Evolutionary conservation across 768 basidiomycete genomes (phyloP).

Genomic region (Collybia nuda): DNA sequence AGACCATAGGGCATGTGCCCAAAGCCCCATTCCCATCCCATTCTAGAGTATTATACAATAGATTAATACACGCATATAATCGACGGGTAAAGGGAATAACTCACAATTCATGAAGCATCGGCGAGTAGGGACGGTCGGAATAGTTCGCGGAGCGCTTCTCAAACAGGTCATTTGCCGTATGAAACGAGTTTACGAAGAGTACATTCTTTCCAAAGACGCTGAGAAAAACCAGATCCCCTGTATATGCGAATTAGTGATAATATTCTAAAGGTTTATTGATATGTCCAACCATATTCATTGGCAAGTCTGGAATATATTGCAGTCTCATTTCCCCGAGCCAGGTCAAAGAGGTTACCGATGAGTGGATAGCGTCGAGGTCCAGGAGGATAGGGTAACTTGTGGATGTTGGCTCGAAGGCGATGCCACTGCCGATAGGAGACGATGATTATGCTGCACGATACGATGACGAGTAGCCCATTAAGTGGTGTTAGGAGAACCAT

Average conservation of each 20-base stretch:
- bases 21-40: slow-evolving; percentile 50
- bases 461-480: slow-evolving; percentile 4
- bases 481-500: slow-evolving; percentile 5
- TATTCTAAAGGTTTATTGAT: background rate
- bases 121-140: slow-evolving; percentile 47
- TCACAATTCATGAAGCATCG: slow-evolving; percentile 52
- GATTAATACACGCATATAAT: background rate
- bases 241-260: background rate
- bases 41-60: slow-evolving; percentile 15
- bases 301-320: slow-evolving; percentile 40
- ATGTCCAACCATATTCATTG: slow-evolving; percentile 36
- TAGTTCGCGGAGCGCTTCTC: slow-evolving; percentile 57
- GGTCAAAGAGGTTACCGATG: slow-evolving; percentile 51
- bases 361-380: slow-evolving; percentile 54
- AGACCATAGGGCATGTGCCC: slow-evolving; percentile 54
- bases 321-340: slow-evolving; percentile 38
- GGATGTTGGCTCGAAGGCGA: slow-evolving; percentile 10
- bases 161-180: slow-evolving; percentile 48
- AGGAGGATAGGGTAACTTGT: slow-evolving; percentile 43
- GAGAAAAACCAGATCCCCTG: slow-evolving; percentile 57
- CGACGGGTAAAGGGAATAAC: slow-evolving; percentile 9
- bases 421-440: slow-evolving; percentile 6
- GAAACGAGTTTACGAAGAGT: slow-evolving; percentile 42
- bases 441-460: slow-evolving; percentile 1
- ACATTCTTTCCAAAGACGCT: slow-evolving; percentile 48